Conservation (phyloP, 2,329 filamentous ascomycete genomes). For the Phialophora expanda region DNA sequence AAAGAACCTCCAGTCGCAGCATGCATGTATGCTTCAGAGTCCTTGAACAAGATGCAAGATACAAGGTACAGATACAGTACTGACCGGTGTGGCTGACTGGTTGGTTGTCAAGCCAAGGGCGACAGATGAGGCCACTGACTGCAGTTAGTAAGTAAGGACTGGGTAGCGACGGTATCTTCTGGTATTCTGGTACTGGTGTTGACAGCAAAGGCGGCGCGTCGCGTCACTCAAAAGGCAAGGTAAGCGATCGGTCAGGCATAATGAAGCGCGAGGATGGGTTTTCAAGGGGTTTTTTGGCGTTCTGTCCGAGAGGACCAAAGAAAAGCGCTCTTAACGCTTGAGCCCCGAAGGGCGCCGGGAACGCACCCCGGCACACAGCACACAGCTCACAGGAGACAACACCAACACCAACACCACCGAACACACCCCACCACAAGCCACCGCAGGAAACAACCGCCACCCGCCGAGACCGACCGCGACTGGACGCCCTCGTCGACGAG, state of each 20-base stretch:
- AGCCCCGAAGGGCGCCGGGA: conserved; percentile 13
- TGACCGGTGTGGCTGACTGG: too few species aligned
- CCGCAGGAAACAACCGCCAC: not conserved
- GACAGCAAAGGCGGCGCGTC: not conserved
- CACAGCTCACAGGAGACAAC: conserved; percentile 5
- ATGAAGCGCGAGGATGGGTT: not conserved
- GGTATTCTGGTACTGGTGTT: too few species aligned
- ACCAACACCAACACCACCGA: not conserved
- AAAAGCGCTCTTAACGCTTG: conserved; percentile 1
- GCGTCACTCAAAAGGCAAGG: not conserved
- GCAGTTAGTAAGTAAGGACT: not conserved
- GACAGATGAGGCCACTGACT: not conserved
- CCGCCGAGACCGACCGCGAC: not conserved
- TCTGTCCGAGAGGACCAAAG: conserved; percentile 3
- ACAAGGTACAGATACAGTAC: too few species aligned
- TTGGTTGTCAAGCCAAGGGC: too few species aligned
- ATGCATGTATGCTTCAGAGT: too few species aligned
- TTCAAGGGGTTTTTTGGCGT: not conserved
- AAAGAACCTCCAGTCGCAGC: too few species aligned
- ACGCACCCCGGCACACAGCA: conserved; percentile 3
- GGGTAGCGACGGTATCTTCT: not conserved
- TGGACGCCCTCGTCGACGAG: not conserved
- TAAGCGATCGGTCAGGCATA: not conserved
- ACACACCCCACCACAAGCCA: not conserved
- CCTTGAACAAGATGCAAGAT: too few species aligned